Evolutionary conservation across 768 basidiomycete species (phyloP).

Genomic region (Mrakia hoshinonis): DNA sequence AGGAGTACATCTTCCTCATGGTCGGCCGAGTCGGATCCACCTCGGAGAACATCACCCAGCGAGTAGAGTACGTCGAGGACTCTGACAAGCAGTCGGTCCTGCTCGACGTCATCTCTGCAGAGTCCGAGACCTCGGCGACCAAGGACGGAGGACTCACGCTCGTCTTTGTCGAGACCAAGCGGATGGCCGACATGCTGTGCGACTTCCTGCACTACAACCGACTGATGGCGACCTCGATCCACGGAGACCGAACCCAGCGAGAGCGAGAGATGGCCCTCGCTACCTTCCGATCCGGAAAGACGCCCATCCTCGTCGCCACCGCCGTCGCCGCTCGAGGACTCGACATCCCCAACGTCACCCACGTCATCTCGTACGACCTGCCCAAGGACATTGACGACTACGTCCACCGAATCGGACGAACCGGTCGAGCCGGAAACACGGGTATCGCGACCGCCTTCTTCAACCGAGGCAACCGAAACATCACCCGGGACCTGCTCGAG

Average conservation of each 20-base stretch:
- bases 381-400: slow-evolving; percentile 98
- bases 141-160: slow-evolving; percentile 68
- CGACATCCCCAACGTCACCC: slow-evolving; percentile 98
- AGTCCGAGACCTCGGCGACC: slow-evolving; percentile 40
- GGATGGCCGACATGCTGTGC: slow-evolving; percentile 97
- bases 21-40: slow-evolving; percentile 98
- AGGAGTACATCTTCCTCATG: slow-evolving; percentile 97
- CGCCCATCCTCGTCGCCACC: slow-evolving; percentile 93
- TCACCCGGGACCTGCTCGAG: slow-evolving; percentile 83
- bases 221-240: slow-evolving; percentile 89
- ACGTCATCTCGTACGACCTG: slow-evolving; percentile 96
- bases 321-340: slow-evolving; percentile 98
- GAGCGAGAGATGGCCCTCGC: slow-evolving; percentile 93
- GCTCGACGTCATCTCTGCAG: slow-evolving; percentile 81
- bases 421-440: slow-evolving; percentile 93
- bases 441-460: slow-evolving; percentile 88
- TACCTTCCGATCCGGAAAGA: slow-evolving; percentile 89
- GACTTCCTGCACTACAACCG: slow-evolving; percentile 80
- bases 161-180: slow-evolving; percentile 98
- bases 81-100: slow-evolving; percentile 91
- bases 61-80: slow-evolving; percentile 97
- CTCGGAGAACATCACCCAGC: slow-evolving; percentile 98
- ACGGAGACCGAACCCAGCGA: slow-evolving; percentile 94
- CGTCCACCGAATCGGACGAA: slow-evolving; percentile 48
- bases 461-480: slow-evolving; percentile 77